These are phyloP conservation scores for Rhynchospora breviuscula DNA, from an alignment of 176 grass and related monocot species.

Conservation along the genomic window DNA sequence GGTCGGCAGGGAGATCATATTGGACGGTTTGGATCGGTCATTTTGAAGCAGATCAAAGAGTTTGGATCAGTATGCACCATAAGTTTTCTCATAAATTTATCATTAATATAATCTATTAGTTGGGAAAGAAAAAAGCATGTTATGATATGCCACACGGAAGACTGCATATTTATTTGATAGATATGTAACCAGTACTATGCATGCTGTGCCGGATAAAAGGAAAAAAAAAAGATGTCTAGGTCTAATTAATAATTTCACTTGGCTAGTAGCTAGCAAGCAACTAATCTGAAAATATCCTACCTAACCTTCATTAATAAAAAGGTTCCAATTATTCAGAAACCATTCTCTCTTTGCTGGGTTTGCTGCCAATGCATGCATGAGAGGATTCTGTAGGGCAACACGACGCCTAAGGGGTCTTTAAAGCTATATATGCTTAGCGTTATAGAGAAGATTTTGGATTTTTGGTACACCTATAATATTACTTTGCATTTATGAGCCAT, in stretches of 20 bases:
- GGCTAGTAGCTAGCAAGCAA: background rate
- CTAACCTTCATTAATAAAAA: background rate
- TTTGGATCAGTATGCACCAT: no score
- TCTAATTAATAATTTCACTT: background rate
- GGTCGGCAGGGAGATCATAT: no score
- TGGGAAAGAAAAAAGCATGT: no score
- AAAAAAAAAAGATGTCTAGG: background rate
- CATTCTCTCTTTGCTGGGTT: background rate
- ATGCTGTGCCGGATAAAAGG: background rate
- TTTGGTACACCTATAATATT: background rate
- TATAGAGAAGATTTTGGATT: background rate
- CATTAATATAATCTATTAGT: background rate
- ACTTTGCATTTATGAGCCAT: background rate
- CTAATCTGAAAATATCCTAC: slow-evolving; percentile 10
- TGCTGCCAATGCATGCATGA: background rate
- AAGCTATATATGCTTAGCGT: background rate
- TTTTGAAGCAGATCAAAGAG: no score
- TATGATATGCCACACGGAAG: no score
- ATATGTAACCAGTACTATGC: background rate
- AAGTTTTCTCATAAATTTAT: no score
- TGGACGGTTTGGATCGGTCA: no score
- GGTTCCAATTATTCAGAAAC: background rate
- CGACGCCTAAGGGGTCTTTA: background rate
- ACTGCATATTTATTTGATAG: no score
- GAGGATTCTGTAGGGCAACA: background rate